Percentiles rank a stretch among this genome's conserved stretches.
Conservation (phyloP, 176 grass and related monocot species). For the Triticum urartu region DNA sequence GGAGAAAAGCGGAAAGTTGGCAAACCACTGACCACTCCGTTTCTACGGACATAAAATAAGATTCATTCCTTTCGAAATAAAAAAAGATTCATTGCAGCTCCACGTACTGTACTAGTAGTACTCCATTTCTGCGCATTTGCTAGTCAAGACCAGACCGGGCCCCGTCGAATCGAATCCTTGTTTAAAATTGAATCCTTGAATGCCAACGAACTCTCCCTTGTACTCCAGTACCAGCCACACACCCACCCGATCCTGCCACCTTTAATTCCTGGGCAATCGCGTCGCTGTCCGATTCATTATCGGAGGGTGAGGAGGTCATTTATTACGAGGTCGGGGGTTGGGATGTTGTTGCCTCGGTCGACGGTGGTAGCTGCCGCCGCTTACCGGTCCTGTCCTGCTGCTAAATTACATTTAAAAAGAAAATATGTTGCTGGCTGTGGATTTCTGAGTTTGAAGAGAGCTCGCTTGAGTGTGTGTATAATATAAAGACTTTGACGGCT, state of each 20-base stretch:
- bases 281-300: conserved; percentile 1
- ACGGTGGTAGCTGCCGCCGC: neutral
- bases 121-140: neutral
- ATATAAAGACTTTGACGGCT: neutral
- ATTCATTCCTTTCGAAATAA: too few relatives aligned
- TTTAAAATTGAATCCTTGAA: neutral
- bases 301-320: neutral
- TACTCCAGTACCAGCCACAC: neutral
- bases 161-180: neutral
- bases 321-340: conserved; percentile 1
- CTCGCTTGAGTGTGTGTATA: neutral
- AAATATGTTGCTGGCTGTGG: neutral
- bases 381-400: neutral
- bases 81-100: neutral
- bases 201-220: neutral
- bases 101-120: neutral
- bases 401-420: neutral
- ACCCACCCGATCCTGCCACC: neutral
- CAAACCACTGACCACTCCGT: neutral
- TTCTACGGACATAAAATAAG: neutral
- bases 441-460: neutral
- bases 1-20: neutral
- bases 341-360: neutral
- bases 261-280: neutral
- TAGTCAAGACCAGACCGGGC: neutral